A percentile compares a stretch with the other conserved stretches of the same genome.
Conservation (phyloP, 768 basidiomycete species). For the Macrolepiota albuminosa region DNA sequence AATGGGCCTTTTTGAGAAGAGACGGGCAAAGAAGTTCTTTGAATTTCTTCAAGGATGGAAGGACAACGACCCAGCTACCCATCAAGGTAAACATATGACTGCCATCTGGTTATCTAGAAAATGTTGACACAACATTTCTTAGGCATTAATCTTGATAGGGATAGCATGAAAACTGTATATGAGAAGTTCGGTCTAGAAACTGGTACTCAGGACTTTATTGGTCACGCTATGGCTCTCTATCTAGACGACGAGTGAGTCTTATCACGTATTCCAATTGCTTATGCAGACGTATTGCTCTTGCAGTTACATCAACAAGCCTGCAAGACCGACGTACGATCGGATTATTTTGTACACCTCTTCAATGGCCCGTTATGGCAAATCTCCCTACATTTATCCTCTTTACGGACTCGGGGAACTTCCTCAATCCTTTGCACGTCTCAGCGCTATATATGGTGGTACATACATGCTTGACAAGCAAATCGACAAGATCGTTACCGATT, state of each 20-base stretch:
- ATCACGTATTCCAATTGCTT: neutral
- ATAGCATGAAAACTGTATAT: slow-evolving; percentile 92
- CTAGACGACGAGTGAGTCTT: slow-evolving; percentile 88
- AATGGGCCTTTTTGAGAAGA: slow-evolving; percentile 99
- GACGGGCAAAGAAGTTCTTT: slow-evolving; percentile 98
- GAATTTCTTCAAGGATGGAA: slow-evolving; percentile 94
- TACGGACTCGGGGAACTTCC: slow-evolving; percentile 99
- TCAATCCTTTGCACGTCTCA: slow-evolving; percentile 96
- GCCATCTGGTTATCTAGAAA: neutral
- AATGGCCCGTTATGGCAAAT: slow-evolving; percentile 99
- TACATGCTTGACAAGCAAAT: slow-evolving; percentile 99
- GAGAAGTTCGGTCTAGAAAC: slow-evolving; percentile 96
- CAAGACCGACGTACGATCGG: slow-evolving; percentile 86
- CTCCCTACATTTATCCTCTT: slow-evolving; percentile 98
- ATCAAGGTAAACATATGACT: slow-evolving; percentile 62
- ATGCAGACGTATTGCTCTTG: slow-evolving; percentile 3
- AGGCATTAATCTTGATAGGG: slow-evolving; percentile 87
- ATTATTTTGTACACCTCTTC: slow-evolving; percentile 97
- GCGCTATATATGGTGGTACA: slow-evolving; percentile 98
- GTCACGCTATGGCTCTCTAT: slow-evolving; percentile 98
- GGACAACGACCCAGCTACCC: slow-evolving; percentile 92
- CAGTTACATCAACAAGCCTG: slow-evolving; percentile 92
- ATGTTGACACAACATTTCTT: slow-evolving; percentile 2
- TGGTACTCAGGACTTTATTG: slow-evolving; percentile 98
- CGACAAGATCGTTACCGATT: slow-evolving; percentile 83